Base-by-base conservation (phyloP, 805 yeast species). In the Saccharomycodes ludwigii region DNA sequence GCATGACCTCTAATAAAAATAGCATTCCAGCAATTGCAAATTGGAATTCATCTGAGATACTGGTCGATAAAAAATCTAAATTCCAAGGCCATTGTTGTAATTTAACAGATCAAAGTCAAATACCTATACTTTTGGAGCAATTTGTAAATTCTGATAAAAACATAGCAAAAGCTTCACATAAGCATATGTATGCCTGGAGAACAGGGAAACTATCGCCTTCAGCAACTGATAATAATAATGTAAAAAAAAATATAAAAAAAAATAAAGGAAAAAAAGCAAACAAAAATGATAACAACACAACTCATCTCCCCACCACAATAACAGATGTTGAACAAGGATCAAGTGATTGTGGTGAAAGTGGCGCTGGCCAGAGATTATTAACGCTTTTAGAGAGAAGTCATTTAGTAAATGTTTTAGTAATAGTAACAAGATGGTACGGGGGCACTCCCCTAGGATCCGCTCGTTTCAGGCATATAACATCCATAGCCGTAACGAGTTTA, bases 341-440 rank as follows among this genome's bases (percentile, higher is more conserved):
- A 35, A 53, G 63, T 29, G 93, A 82, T 49, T 63, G 74, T 45
- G 85, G 86, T 1, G 94, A 82, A 45, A 63, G 70, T 5, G 86
- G 85, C 1, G 79, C 86, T 0, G 94, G 91, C 0, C 48, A 60
- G 11, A 52, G 77, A 36, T 40, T 82, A 7, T 45, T 78, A 34
- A 68, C 71, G 8, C 46, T 79, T 3, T 40, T 80, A 13, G 71
- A 69, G 14, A 53, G 70, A 19, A 49, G 67, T 5, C 54, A 66
- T 23, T 33, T 73, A 9, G 51, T 63, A 4, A 75, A 78, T 46
- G 66, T 73, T 1, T 43, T 81, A 12, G 66, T 81, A 1, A 73
- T 81, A 18, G 91, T 78, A 0, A 69, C 81, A 0, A 49, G 94
- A 37, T 81, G 93, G 94, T 78, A 77, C 46, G 88, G 88, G 2